Base-by-base conservation (phyloP, 2,329 filamentous ascomycete species). In the Pseudogymnoascus sp. region DNA sequence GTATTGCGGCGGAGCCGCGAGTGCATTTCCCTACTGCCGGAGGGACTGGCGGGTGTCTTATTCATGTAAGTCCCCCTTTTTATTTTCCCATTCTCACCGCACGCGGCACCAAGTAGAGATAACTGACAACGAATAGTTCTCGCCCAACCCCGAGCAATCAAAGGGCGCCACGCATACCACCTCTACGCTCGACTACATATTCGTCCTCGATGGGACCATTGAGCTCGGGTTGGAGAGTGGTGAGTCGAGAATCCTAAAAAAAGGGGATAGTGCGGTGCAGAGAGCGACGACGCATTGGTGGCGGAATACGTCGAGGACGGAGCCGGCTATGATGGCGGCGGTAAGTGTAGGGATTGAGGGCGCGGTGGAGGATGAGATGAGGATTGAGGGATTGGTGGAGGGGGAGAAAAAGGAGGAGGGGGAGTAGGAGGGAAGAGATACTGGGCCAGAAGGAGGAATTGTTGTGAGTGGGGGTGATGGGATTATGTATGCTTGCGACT, bases 221-320 rank as follows among this genome's bases (percentile, higher is more conserved):
- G 74, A 75, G 3, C 66, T 78, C 2, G 68, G 62, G 6, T 71
- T 79, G 0, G 77, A 79, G 61, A 70, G 71, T 4, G 76, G 77
- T 11, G 75, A 76, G 62, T 75, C 74, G 68, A 76, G 70, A 64
- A 72, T 70, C 2, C 60, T 79, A 8, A 64, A 65, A 35, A 68
- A 70, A 3, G 77, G 77, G 21, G 77, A 79, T 59, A 66, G 75
- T 13, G 69, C 77, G 16, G 71, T 79, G 0, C 76, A 79, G 66
- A 70, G 76, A 50, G 79, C 78, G 0, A 74, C 73, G 6, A 78
- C 76, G 63, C 79, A 81, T 66, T 68, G 69, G 7, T 81, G 78
- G 76, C 68, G 71, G 11, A 80, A 81, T 64, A 70, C 73, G 14
- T 73, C 73, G 0, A 67, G 63, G 42, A 66, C 65, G 6, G 61